These are phyloP conservation scores for Aspergillus neoniger DNA, from an alignment of 2,329 filamentous ascomycete species.

Conservation along the genomic window DNA sequence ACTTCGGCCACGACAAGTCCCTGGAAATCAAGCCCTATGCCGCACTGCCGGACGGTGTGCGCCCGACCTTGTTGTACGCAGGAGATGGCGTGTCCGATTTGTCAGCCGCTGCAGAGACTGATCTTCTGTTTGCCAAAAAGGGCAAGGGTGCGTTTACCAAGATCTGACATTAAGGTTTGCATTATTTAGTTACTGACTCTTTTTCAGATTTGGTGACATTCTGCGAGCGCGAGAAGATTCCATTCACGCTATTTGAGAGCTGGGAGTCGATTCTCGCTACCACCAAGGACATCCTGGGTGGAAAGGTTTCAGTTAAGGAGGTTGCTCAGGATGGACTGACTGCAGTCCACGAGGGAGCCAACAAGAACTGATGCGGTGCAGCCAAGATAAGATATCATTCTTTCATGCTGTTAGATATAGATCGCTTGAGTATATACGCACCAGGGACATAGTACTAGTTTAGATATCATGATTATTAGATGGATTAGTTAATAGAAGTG, in stretches of 20 bases:
- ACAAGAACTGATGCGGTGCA: background rate
- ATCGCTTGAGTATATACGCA: slow-evolving; percentile 4
- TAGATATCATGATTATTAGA: slow-evolving; percentile 1
- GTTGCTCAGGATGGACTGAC: slow-evolving; percentile 58
- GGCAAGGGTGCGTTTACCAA: slow-evolving; percentile 67
- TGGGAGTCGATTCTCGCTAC: slow-evolving; percentile 77
- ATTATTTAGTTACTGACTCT: slow-evolving; percentile 15
- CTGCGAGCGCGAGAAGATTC: slow-evolving; percentile 79
- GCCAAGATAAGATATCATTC: background rate
- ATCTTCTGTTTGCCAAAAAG: slow-evolving; percentile 89
- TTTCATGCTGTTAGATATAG: slow-evolving; percentile 8
- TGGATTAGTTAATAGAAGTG: background rate
- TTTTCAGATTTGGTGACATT: slow-evolving; percentile 76
- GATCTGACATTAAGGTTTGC: background rate
- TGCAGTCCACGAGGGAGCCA: background rate
- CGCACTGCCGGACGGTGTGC: slow-evolving; percentile 63
- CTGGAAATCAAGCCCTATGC: slow-evolving; percentile 83
- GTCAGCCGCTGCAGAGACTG: slow-evolving; percentile 87
- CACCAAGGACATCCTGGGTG: slow-evolving; percentile 74
- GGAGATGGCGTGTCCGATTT: slow-evolving; percentile 93
- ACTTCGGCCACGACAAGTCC: slow-evolving; percentile 97
- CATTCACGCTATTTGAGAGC: slow-evolving; percentile 84
- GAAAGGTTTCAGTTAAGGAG: slow-evolving; percentile 69
- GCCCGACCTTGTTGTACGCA: slow-evolving; percentile 89
- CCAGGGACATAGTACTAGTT: background rate